Evolutionary conservation across 169 alveolate species (phyloP).

Genomic region (Perkinsus chesapeaki): DNA sequence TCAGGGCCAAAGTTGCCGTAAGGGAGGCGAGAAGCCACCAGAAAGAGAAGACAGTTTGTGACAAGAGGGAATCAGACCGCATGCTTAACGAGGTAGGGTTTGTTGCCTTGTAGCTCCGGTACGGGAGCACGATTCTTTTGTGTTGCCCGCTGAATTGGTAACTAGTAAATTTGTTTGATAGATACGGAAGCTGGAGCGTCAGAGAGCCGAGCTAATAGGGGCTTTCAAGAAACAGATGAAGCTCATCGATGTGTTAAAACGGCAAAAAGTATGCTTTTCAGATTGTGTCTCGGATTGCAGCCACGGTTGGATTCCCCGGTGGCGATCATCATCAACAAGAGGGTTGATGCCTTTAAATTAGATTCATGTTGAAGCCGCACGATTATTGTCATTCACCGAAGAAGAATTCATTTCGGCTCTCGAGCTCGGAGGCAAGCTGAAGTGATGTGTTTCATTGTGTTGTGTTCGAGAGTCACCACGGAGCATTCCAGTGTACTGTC

Average conservation of each 20-base stretch:
- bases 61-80: constrained; percentile 48
- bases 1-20: constrained; percentile 42
- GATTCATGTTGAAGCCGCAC: constrained; percentile 69
- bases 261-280: constrained; percentile 41
- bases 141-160: no score
- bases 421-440: not conserved
- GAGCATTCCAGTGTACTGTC: no score
- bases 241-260: constrained; percentile 64
- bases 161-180: no score
- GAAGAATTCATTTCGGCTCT: constrained; percentile 54
- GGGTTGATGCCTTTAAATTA: not conserved
- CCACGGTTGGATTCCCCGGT: no score
- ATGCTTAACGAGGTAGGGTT: constrained; percentile 37
- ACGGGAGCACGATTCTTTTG: not conserved
- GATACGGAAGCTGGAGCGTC: constrained; percentile 58
- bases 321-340: no score
- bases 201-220: constrained; percentile 56
- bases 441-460: not conserved
- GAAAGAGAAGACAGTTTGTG: constrained; percentile 30
- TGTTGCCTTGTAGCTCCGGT: not conserved
- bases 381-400: constrained; percentile 66
- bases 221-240: constrained; percentile 71
- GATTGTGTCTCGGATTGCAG: no score
- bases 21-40: constrained; percentile 47
- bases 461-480: not conserved